Percentiles rank a stretch among this genome's conserved stretches.
phyloP scores from a whole-genome alignment of 306 rosid genomes.

The Mimosa bimucronata region DNA sequence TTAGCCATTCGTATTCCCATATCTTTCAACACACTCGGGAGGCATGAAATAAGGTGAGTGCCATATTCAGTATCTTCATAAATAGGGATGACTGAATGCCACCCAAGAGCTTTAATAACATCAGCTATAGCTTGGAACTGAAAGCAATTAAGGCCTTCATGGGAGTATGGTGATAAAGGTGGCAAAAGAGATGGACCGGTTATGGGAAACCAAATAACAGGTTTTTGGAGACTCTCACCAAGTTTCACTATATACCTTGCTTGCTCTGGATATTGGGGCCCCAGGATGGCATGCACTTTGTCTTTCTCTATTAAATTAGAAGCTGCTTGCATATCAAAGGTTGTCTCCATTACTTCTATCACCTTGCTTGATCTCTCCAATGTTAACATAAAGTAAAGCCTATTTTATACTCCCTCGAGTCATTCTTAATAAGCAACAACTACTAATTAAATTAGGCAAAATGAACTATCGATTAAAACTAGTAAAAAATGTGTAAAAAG shows the following conservation, averaged over 20 bases:
- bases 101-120: neutral
- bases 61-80: neutral
- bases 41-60: neutral
- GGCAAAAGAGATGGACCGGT: slow-evolving; percentile 44
- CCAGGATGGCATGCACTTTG: slow-evolving; percentile 41
- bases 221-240: neutral
- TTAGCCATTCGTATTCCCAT: too few relatives aligned
- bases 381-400: neutral
- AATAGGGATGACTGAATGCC: neutral
- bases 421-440: too few relatives aligned
- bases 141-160: neutral
- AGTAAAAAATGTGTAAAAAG: too few relatives aligned
- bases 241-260: slow-evolving; percentile 30
- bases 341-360: too few relatives aligned
- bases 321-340: neutral
- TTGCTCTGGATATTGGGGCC: slow-evolving; percentile 41
- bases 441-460: too few relatives aligned
- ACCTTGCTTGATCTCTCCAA: neutral
- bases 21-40: too few relatives aligned
- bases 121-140: neutral
- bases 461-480: too few relatives aligned
- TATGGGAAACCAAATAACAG: slow-evolving; percentile 43
- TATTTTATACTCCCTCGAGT: too few relatives aligned
- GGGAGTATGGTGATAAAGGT: neutral
- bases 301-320: neutral